Evolutionary conservation across 73 alveolate genomes (phyloP).

Genomic region (Tetrahymena thermophila): DNA sequence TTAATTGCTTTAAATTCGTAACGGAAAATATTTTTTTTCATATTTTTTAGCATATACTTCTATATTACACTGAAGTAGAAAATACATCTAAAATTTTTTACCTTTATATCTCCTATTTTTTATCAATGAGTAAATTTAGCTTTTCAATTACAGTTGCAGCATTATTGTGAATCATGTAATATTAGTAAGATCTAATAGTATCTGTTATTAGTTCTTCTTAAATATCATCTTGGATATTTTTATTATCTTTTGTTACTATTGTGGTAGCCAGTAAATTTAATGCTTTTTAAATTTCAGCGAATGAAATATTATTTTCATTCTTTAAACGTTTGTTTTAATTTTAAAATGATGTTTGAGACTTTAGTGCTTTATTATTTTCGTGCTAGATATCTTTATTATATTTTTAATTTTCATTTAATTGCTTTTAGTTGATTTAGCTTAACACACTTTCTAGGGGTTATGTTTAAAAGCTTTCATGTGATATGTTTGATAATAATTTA

Average conservation of each 20-base stretch:
- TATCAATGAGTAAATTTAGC: too few species aligned
- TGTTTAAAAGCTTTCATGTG: too few species aligned
- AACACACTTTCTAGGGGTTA: not conserved
- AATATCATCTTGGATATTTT: not conserved
- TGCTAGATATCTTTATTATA: not conserved
- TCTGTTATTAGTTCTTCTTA: not conserved
- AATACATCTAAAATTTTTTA: not conserved
- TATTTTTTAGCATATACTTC: not conserved
- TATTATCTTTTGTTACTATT: not conserved
- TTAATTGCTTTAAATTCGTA: too few species aligned
- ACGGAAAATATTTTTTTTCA: not conserved
- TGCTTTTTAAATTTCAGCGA: not conserved
- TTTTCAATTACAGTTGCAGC: not conserved
- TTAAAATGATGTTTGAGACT: not conserved
- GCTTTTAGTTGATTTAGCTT: not conserved
- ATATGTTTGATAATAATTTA: not conserved
- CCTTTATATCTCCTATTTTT: not conserved
- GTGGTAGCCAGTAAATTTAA: not conserved
- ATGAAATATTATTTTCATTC: not conserved
- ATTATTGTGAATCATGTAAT: not conserved
- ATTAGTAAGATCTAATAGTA: not conserved
- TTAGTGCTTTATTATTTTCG: not conserved
- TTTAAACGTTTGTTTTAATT: too few species aligned
- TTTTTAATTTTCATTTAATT: too few species aligned
- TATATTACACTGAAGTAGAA: not conserved